Percentiles rank a stretch among this genome's conserved stretches.
Conservation (phyloP, 2,329 filamentous ascomycete species). For the Rhynchosporium secalis region DNA sequence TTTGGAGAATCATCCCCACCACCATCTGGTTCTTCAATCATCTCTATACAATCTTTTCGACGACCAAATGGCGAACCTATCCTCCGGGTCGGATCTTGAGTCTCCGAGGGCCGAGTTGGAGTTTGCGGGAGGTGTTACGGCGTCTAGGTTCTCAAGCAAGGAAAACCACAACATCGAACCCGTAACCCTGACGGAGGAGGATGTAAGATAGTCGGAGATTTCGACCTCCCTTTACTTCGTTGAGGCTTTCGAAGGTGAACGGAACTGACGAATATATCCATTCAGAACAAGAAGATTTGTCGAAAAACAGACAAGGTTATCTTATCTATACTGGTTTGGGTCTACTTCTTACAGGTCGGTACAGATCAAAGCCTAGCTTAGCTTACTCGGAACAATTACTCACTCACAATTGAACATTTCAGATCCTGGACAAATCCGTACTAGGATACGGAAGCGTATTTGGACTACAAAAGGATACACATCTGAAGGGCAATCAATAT, state of each 20-base stretch:
- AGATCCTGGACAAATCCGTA: conserved; percentile 52
- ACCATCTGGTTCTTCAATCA: background rate
- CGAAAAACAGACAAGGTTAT: conserved; percentile 62
- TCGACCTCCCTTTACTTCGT: background rate
- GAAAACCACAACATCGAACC: conserved; percentile 15
- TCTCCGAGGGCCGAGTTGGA: conserved; percentile 20
- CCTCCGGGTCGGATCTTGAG: conserved; percentile 1
- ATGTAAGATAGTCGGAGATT: conserved; percentile 20
- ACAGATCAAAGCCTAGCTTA: background rate
- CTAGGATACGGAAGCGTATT: conserved; percentile 59
- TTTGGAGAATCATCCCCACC: background rate
- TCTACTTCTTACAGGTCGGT: conserved; percentile 54
- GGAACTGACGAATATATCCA: conserved; percentile 5
- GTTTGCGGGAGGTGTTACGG: conserved; percentile 22
- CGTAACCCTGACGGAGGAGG: conserved; percentile 29
- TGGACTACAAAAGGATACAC: conserved; percentile 55
- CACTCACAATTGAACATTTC: conserved; percentile 11
- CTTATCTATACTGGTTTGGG: conserved; percentile 55
- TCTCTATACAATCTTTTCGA: conserved; percentile 2
- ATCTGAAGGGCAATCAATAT: conserved; percentile 53
- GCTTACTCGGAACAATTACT: background rate
- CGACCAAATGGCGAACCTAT: conserved; percentile 8
- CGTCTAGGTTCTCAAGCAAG: conserved; percentile 22
- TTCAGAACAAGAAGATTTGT: conserved; percentile 55
- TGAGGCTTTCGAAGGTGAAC: background rate